phyloP scores from a whole-genome alignment of 371 early-diverging fungal species.

The Rhizopus arrhizus region DNA sequence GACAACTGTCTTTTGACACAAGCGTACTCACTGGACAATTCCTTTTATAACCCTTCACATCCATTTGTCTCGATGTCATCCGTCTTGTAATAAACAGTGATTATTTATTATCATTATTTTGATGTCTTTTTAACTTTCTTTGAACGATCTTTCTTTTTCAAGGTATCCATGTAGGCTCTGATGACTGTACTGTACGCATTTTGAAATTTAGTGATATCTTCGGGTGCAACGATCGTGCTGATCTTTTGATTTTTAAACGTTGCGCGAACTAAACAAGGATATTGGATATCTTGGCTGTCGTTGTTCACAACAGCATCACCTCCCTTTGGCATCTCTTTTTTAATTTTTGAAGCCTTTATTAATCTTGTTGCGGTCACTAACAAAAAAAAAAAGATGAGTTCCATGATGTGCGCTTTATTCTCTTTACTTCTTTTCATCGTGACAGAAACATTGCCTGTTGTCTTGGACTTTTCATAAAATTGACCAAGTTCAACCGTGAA shows the following conservation, averaged over 20 bases:
- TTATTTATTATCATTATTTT: constrained; percentile 8
- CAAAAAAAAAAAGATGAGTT: neutral
- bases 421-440: constrained; percentile 55
- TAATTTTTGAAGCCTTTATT: constrained; percentile 27
- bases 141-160: constrained; percentile 52
- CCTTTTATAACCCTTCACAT: neutral
- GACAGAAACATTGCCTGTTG: constrained; percentile 46
- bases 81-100: neutral
- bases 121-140: constrained; percentile 41
- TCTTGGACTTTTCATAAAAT: constrained; percentile 44
- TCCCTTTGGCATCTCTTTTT: constrained; percentile 42
- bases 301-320: constrained; percentile 29
- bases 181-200: constrained; percentile 47
- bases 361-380: constrained; percentile 44
- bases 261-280: constrained; percentile 48
- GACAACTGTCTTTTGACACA: constrained; percentile 36
- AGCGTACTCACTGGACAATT: too few relatives aligned
- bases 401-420: neutral
- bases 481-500: constrained; percentile 53
- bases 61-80: constrained; percentile 1
- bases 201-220: constrained; percentile 47
- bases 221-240: constrained; percentile 48
- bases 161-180: constrained; percentile 52
- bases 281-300: constrained; percentile 23
- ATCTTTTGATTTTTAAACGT: constrained; percentile 41